Conservation (phyloP, 192 early-diverging fungal genomes). For the Linnemannia exigua region DNA sequence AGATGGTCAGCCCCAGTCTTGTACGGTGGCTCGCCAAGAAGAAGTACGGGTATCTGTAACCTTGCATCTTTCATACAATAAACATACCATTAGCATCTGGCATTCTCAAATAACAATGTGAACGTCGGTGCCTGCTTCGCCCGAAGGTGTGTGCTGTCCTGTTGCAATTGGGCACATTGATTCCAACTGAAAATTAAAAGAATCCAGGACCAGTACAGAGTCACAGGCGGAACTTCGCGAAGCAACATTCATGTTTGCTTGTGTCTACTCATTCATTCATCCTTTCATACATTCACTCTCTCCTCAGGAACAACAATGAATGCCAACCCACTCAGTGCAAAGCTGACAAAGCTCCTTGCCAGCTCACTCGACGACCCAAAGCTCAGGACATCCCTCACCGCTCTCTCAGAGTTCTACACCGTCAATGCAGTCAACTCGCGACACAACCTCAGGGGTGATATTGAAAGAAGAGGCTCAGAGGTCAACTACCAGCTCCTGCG, state of each 20-base stretch:
- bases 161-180: not conserved
- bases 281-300: not conserved
- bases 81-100: not conserved
- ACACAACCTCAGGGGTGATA: conserved; percentile 71
- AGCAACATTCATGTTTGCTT: not conserved
- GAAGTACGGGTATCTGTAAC: conserved; percentile 74
- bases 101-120: not conserved
- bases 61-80: not conserved
- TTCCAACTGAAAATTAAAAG: not conserved
- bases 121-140: not conserved
- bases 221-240: not conserved
- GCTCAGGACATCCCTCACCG: conserved; percentile 74
- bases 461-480: conserved; percentile 68
- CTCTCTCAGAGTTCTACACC: conserved; percentile 73
- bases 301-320: conserved; percentile 17
- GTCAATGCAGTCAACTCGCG: conserved; percentile 64
- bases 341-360: conserved; percentile 62
- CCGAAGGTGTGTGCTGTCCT: not conserved
- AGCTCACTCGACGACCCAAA: conserved; percentile 72
- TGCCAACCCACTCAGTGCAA: conserved; percentile 57
- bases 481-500: conserved; percentile 68
- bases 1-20: conserved; percentile 68
- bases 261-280: not conserved
- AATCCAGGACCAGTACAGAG: not conserved
- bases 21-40: conserved; percentile 77